Conservation (phyloP, 352 stramenopile genomes). For the Pythium apleroticum region DNA sequence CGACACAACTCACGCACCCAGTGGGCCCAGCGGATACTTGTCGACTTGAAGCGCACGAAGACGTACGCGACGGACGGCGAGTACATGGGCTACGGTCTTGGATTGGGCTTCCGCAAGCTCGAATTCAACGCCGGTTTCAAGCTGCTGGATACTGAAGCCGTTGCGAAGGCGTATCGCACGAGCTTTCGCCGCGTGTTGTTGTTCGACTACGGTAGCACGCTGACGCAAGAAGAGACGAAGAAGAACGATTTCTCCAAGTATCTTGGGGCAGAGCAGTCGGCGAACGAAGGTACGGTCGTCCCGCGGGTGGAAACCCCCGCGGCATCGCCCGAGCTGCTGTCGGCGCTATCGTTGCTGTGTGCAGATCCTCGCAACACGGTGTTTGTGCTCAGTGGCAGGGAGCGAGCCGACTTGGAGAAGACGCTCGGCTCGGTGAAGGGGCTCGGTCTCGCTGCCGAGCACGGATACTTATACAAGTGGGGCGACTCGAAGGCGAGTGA, state of each 20-base stretch:
- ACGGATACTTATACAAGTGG: constrained; percentile 99
- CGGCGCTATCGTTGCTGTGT: constrained; percentile 91
- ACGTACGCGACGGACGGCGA: constrained; percentile 88
- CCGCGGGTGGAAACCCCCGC: constrained; percentile 39
- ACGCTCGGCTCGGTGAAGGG: constrained; percentile 93
- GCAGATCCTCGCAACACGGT: constrained; percentile 96
- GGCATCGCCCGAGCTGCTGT: constrained; percentile 77
- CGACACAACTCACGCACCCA: constrained; percentile 93
- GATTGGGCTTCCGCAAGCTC: constrained; percentile 95
- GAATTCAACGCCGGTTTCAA: constrained; percentile 97
- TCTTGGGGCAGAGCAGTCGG: constrained; percentile 38
- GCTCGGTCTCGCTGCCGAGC: constrained; percentile 96
- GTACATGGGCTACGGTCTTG: constrained; percentile 93
- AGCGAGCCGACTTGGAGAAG: constrained; percentile 93
- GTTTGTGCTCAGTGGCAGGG: constrained; percentile 97
- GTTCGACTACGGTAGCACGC: constrained; percentile 98
- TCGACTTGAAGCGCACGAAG: constrained; percentile 96
- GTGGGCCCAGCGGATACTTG: constrained; percentile 97
- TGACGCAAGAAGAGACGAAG: constrained; percentile 88
- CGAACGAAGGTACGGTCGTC: constrained; percentile 36
- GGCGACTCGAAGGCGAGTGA: constrained; percentile 38
- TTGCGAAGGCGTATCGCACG: constrained; percentile 89
- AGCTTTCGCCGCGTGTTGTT: constrained; percentile 93
- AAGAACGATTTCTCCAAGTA: constrained; percentile 86
- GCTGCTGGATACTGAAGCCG: constrained; percentile 90